Base-by-base conservation (phyloP, 345 rosid genomes). In the Ceriops decandra region DNA sequence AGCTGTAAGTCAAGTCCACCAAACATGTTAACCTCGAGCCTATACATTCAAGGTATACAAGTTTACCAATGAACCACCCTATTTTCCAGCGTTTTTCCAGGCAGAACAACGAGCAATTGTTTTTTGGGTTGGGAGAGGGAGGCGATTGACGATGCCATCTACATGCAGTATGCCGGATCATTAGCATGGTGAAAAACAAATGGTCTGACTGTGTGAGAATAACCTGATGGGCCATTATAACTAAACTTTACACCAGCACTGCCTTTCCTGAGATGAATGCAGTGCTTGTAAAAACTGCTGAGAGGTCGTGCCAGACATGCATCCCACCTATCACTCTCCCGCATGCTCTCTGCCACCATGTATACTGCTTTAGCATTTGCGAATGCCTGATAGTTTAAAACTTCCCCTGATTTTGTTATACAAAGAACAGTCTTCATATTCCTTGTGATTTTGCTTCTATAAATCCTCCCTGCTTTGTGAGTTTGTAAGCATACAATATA, bases 261-360 rank as follows among this genome's bases (percentile, higher is more conserved):
- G 58, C 88, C 80, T 2, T 79, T 73, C 49, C 84, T 81, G 17
- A 83, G 79, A 52, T 70, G 92, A 77, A 76, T 82, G 86, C 99
- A 95, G 62, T 82, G 85, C 1, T 88, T 90, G 65, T 91, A 84
- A 85, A 89, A 95, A 63, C 97, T 91, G 79, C 93, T 91, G 38
- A 89, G 89, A 1, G 97, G 93, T 54, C 97, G 81, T 1, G 96
- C 88, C 30, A 91, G 83, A 72, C 99, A 95, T 8, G 97, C 95
- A 46, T 88, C 95, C 99, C 99, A 89, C n/a, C 95, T 87, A 53
- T 95, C 92, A 35, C 95, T 91, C 82, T 89, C 92, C 1, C 97
- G 91, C 99, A 95, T 91, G 60, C 96, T 95, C 81, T 95, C 97
- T 0, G 95, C 97, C 5, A 95, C 95, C 0, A 85, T 82, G 82